Evolutionary conservation across 2,329 filamentous ascomycete genomes (phyloP).

Genomic region (Helicocarpus griseus): DNA sequence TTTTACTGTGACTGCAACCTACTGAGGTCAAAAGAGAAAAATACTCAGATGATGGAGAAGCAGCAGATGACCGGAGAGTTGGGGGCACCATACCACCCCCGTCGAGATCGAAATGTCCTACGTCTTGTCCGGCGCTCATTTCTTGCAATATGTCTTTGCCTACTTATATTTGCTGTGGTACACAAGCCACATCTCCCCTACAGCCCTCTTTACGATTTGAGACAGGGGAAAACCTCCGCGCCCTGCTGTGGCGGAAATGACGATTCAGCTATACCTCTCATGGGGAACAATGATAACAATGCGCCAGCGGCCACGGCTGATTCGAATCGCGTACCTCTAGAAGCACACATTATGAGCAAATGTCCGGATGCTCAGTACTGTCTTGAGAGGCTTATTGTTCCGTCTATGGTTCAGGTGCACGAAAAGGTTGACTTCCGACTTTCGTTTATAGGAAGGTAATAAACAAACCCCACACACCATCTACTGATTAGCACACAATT

Average conservation of each 20-base stretch:
- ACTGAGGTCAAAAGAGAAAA: background rate
- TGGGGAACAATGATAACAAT: constrained; percentile 4
- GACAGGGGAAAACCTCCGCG: background rate
- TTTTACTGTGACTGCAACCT: no score
- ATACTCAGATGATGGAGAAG: background rate
- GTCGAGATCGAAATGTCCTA: constrained; percentile 1
- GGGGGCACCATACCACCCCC: background rate
- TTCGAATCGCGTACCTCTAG: constrained; percentile 55
- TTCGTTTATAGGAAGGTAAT: constrained; percentile 76
- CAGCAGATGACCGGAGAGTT: background rate
- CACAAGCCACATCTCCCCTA: constrained; percentile 1
- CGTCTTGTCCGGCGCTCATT: constrained; percentile 9
- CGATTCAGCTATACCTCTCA: background rate
- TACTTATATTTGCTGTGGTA: constrained; percentile 8
- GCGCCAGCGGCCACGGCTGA: background rate
- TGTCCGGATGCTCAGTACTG: constrained; percentile 87
- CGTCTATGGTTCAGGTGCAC: constrained; percentile 70
- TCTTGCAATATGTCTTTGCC: constrained; percentile 10
- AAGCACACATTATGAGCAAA: constrained; percentile 96
- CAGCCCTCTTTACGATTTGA: background rate
- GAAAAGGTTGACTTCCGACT: constrained; percentile 85
- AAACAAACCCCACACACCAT: constrained; percentile 7
- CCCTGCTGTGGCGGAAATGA: background rate
- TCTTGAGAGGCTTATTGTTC: constrained; percentile 68
- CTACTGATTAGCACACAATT: no score